Conservation (phyloP, 768 basidiomycete genomes). For the Baorangia bicolor region DNA sequence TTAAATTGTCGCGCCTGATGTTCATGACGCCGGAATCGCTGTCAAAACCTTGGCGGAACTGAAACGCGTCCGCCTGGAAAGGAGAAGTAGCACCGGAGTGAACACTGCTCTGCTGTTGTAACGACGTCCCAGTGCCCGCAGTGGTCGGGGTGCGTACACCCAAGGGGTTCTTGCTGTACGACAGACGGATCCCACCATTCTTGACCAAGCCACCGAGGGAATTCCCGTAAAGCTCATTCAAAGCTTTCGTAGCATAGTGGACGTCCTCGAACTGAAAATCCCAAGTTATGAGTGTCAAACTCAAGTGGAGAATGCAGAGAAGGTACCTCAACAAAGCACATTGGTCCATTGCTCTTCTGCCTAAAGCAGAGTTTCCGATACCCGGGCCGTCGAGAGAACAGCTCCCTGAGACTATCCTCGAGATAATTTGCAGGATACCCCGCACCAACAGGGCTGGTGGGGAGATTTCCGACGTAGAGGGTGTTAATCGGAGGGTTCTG, state of each 20-base stretch:
- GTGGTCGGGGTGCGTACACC: constrained; percentile 83
- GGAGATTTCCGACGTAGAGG: constrained; percentile 98
- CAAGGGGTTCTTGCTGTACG: constrained; percentile 98
- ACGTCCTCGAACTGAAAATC: constrained; percentile 84
- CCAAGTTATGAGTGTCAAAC: constrained; percentile 1
- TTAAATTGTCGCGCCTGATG: constrained; percentile 26
- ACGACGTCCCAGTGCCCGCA: constrained; percentile 31
- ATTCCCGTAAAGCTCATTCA: constrained; percentile 88
- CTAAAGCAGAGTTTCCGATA: constrained; percentile 93
- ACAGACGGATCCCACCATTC: constrained; percentile 92
- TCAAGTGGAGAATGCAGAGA: background rate
- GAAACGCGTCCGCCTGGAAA: constrained; percentile 29
- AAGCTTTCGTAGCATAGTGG: constrained; percentile 75
- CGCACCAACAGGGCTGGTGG: constrained; percentile 68
- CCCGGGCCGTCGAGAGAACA: constrained; percentile 79
- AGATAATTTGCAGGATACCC: constrained; percentile 78
- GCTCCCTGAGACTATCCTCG: constrained; percentile 80
- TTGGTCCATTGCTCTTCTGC: constrained; percentile 96
- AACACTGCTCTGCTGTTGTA: constrained; percentile 25
- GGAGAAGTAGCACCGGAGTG: constrained; percentile 27
- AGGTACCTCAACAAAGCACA: constrained; percentile 97
- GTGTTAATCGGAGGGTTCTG: constrained; percentile 99
- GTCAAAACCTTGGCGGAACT: constrained; percentile 32
- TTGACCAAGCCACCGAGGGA: constrained; percentile 91
- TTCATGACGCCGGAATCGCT: constrained; percentile 19